phyloP scores from a whole-genome alignment of 164 flowering plant species.

The Tetracentron sinense region DNA sequence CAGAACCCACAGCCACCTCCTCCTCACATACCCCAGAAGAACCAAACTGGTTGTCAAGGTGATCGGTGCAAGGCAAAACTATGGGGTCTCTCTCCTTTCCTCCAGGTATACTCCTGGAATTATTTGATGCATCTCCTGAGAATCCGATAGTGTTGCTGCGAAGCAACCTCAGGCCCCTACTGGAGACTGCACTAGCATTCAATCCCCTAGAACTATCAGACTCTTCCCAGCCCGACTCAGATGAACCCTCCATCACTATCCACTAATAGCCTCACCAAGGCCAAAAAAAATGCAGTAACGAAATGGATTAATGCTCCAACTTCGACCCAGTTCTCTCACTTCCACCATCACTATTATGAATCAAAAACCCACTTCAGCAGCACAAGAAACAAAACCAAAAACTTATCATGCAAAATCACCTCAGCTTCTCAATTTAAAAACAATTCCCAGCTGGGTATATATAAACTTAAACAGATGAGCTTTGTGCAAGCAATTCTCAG shows the following conservation, averaged over 20 bases:
- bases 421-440: slow-evolving; percentile 5
- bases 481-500: slow-evolving; percentile 1
- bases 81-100: slow-evolving; percentile 28
- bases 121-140: slow-evolving; percentile 35
- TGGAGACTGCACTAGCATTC: slow-evolving; percentile 41
- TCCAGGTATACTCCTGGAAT: slow-evolving; percentile 21
- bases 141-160: slow-evolving; percentile 24
- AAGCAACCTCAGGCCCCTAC: slow-evolving; percentile 34
- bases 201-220: slow-evolving; percentile 60
- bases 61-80: slow-evolving; percentile 24
- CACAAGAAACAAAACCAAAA: slow-evolving; percentile 4
- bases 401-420: slow-evolving; percentile 4
- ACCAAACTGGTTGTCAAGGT: slow-evolving; percentile 36
- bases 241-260: slow-evolving; percentile 77
- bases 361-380: slow-evolving; percentile 27
- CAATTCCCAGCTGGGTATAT: slow-evolving; percentile 9
- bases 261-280: slow-evolving; percentile 28
- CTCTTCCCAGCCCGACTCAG: slow-evolving; percentile 52
- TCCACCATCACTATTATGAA: slow-evolving; percentile 23
- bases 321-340: slow-evolving; percentile 19
- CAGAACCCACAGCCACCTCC: slow-evolving; percentile 28
- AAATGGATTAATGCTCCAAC: slow-evolving; percentile 19
- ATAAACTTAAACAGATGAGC: background rate
- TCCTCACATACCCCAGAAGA: slow-evolving; percentile 42
- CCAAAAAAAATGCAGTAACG: slow-evolving; percentile 25